Evolutionary conservation across 1,139 yeast species (phyloP).

Genomic region (Blastobotrys persicus): DNA sequence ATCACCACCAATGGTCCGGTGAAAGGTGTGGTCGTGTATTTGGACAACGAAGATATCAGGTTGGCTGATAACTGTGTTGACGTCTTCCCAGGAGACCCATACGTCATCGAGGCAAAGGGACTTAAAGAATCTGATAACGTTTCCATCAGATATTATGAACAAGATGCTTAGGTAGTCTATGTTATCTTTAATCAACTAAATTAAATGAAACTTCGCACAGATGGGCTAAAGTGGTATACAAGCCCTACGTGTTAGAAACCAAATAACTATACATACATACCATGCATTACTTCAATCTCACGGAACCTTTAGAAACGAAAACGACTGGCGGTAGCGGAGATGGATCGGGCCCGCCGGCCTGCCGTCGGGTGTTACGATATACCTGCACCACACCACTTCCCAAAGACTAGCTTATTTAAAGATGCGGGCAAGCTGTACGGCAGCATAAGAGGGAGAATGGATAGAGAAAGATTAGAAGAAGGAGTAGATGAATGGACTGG

Average conservation of each 20-base stretch:
- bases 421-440: background rate
- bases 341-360: no score
- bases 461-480: background rate
- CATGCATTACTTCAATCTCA: no score
- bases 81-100: slow-evolving; percentile 42
- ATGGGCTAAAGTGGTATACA: no score
- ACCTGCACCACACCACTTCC: no score
- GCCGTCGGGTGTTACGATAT: no score
- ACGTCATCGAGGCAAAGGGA: slow-evolving; percentile 21
- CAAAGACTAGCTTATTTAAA: background rate
- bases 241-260: no score
- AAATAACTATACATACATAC: no score
- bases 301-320: no score
- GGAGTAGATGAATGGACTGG: background rate
- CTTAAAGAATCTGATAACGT: slow-evolving; percentile 4
- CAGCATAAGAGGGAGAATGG: background rate
- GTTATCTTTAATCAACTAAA: no score
- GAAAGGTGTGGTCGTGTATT: slow-evolving; percentile 41
- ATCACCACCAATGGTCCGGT: slow-evolving; percentile 40
- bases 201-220: no score
- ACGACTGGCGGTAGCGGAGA: no score
- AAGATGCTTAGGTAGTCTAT: slow-evolving; percentile 1
- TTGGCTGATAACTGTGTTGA: slow-evolving; percentile 47
- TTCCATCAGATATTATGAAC: slow-evolving; percentile 12
- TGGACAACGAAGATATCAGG: slow-evolving; percentile 17